Percentiles rank a stretch among this genome's conserved stretches.
Conservation (phyloP, 2,329 filamentous ascomycete species). For the Alternaria arbusti region DNA sequence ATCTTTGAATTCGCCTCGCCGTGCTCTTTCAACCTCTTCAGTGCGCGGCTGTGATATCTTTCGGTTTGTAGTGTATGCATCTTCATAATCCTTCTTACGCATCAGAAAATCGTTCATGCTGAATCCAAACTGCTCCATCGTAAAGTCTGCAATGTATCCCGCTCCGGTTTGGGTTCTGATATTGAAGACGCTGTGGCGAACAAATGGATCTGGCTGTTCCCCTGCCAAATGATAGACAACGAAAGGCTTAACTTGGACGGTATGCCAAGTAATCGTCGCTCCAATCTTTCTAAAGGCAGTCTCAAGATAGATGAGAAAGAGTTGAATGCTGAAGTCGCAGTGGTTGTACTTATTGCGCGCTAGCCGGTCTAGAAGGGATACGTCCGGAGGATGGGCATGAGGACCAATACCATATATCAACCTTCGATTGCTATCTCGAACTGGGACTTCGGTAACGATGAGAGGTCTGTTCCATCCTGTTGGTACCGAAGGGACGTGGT, state of each 20-base stretch:
- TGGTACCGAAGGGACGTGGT: not conserved
- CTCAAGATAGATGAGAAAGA: constrained; percentile 1
- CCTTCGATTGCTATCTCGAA: not conserved
- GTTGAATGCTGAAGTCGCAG: constrained; percentile 6
- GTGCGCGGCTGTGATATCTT: not conserved
- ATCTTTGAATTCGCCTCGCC: not conserved
- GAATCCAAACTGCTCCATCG: constrained; percentile 10
- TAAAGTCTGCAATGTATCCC: constrained; percentile 12
- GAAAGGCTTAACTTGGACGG: not conserved
- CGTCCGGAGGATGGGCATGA: not conserved
- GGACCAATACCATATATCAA: not conserved
- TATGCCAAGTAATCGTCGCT: not conserved
- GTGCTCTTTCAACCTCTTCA: not conserved
- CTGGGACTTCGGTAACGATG: not conserved
- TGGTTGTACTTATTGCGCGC: not conserved
- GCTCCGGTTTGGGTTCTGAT: not conserved
- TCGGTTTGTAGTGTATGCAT: not conserved
- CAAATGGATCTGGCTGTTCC: not conserved
- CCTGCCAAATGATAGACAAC: not conserved
- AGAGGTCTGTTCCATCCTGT: no score
- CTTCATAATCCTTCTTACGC: not conserved
- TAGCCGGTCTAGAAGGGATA: not conserved
- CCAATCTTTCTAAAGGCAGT: not conserved
- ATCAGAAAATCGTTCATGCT: not conserved
- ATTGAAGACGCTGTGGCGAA: constrained; percentile 9